Evolutionary conservation across 805 yeast species (phyloP), one percentile per base, ranked within the genome.

Genomic region (Sugiyamaella valdiviana): DNA sequence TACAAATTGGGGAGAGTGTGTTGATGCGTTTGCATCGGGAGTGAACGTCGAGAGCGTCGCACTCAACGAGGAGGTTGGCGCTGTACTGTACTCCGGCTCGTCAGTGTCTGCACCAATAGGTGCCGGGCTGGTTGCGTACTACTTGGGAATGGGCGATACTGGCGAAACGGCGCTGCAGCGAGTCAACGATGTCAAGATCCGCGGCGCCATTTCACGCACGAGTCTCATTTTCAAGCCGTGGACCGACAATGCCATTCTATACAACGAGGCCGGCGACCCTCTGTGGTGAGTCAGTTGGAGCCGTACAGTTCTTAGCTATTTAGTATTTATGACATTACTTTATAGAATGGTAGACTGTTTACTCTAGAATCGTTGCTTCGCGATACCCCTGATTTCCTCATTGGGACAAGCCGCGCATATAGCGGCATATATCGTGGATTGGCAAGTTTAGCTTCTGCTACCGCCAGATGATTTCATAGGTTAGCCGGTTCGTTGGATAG

Each of bases 101-200:
- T 89, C 96, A 6, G 89, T 89, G 91, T 96, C 98, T 12, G 83
- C 96, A 19, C 96, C 97, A 37, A 95, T 89, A 61, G 90, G 87
- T 58, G 82, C 88, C 51, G 98, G 98, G 59, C 74, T 90, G 63
- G 78, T 89, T 59, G 79, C 95, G 3, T 90, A 90, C 73, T 88
- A 78, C 68, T 59, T 63, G 66, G 64, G 62, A 1, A 57, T 60
- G 55, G 56, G 60, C 5, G 59, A 56, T 40, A 32, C 47, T n/a
- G 59, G 60, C 12, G 42, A 37, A 2, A 23, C 36, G 10, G 56
- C 60, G 7, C 46, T 55, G n/a, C 50, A 51, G 35, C 36, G 59
- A 40, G 57, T 52, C 37, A 52, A 47, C 19, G 57, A 53, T 26
- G 20, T 52, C 3, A 37, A 55, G 12, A 41, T 50, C 3, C 22